These are phyloP conservation scores for Fusarium sp. DNA, from an alignment of 2,329 filamentous ascomycete species.

Conservation along the genomic window DNA sequence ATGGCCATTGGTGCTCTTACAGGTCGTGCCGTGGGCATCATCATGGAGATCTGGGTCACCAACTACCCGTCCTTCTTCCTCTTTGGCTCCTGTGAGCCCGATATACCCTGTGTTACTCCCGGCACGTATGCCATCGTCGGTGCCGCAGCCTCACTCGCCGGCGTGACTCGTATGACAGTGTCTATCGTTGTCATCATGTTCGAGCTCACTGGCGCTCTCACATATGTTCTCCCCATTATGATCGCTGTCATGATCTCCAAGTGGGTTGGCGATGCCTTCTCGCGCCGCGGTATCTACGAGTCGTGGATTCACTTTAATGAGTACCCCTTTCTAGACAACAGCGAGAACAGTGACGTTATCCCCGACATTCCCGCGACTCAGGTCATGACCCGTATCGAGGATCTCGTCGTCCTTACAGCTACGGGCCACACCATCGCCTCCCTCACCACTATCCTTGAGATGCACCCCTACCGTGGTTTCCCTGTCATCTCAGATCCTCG, in stretches of 20 bases:
- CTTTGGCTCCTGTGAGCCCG: constrained; percentile 85
- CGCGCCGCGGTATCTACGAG: constrained; percentile 94
- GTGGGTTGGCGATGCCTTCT: constrained; percentile 97
- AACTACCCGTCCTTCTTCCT: constrained; percentile 80
- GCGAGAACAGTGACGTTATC: constrained; percentile 76
- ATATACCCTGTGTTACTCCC: constrained; percentile 88
- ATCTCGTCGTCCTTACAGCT: constrained; percentile 87
- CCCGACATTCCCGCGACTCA: constrained; percentile 88
- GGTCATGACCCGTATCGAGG: constrained; percentile 93
- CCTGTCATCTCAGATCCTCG: constrained; percentile 85
- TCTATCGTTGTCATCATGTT: constrained; percentile 99
- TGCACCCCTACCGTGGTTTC: constrained; percentile 87
- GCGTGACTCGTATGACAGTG: constrained; percentile 95
- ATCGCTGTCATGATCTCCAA: constrained; percentile 98
- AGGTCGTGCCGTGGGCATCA: constrained; percentile 87
- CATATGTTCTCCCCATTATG: constrained; percentile 98
- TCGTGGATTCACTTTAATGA: constrained; percentile 97
- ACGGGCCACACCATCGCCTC: constrained; percentile 87
- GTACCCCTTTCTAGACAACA: constrained; percentile 95
- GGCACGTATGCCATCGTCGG: constrained; percentile 97
- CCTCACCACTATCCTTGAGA: constrained; percentile 75
- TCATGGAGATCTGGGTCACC: constrained; percentile 88
- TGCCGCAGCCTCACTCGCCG: constrained; percentile 91
- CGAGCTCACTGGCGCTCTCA: constrained; percentile 94
- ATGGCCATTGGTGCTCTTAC: constrained; percentile 95